Evolutionary conservation across 1,284 basidiomycete genomes (phyloP).

Genomic region (Melampsora americana): DNA sequence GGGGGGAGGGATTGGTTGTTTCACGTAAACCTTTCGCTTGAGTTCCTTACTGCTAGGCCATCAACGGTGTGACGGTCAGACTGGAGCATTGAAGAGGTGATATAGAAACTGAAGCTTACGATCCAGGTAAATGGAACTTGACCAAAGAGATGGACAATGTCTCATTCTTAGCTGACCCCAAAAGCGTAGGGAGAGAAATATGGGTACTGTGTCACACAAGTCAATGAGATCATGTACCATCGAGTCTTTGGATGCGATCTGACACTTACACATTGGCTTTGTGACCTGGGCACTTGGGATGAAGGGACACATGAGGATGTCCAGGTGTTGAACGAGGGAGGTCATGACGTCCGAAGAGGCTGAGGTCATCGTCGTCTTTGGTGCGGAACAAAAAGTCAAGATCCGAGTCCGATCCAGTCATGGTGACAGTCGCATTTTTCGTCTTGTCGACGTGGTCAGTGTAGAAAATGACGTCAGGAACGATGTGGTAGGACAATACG

Average conservation of each 20-base stretch:
- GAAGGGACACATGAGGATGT: not conserved
- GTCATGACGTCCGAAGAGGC: not conserved
- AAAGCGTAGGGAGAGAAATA: constrained; percentile 49
- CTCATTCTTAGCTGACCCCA: constrained; percentile 48
- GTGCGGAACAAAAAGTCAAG: constrained; percentile 39
- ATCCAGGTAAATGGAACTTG: constrained; percentile 44
- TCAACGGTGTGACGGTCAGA: not conserved
- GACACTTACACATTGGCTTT: constrained; percentile 42
- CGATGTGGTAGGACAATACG: constrained; percentile 49
- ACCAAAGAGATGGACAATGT: constrained; percentile 49
- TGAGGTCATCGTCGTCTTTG: not conserved
- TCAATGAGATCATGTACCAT: not conserved
- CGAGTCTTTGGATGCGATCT: not conserved
- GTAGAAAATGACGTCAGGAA: constrained; percentile 49
- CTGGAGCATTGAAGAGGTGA: not conserved
- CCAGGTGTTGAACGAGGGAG: not conserved
- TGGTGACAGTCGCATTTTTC: not conserved
- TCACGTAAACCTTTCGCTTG: constrained; percentile 12
- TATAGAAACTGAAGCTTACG: not conserved
- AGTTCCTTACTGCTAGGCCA: constrained; percentile 11
- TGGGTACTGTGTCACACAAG: constrained; percentile 38
- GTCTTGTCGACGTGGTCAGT: constrained; percentile 48
- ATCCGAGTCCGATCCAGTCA: constrained; percentile 1
- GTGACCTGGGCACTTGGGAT: constrained; percentile 18
- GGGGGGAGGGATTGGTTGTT: not conserved